Evolutionary conservation across 1,284 basidiomycete species (phyloP), one percentile per base, ranked within the genome.

Genomic region (Ustanciosporium gigantosporum): DNA sequence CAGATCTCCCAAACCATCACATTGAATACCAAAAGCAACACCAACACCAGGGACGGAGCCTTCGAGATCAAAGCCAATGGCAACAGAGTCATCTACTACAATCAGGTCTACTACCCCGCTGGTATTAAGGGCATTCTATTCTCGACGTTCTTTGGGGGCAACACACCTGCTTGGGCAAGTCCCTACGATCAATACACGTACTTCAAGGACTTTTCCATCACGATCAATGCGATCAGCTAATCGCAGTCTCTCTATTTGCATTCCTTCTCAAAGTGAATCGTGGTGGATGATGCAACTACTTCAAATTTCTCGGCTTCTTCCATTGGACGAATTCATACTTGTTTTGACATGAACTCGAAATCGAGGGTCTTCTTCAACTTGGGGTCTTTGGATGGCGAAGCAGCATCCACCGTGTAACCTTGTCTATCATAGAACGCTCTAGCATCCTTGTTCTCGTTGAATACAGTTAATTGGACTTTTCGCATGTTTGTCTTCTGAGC

Each of bases 391-490:
- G 49, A 43, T 1, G 53, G 60, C 20, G 48, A 43, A 8, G 43
- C 16, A 19, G 88, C 36, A 86, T 83, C 19, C 80, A 78, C 13
- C 81, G 80, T 5, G 16, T 53, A 64, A 7, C 61, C 61, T 23
- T 44, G 41, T 17, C 14, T 37, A 4, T 48, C 29, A 25, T 65
- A 65, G 45, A 65, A 65, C 32, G 20, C 25, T 24, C 34, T 41
- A 0, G 55, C 61, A 3, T 20, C 25, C 22, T 39, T 35, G 24
- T 65, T 65, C 35, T 50, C 32, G 27, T 59, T 48, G 24, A 65
- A 65, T n/a, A 65, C 61, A 13, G 61, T 65, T 21, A 65, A 17
- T 47, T 58, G 50, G 14, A 65, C 44, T 37, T 65, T 65, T 3
- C 46, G 25, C 55, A 65, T 53, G 6, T 27, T 1, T 0, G 34